Percentiles rank a stretch among this genome's conserved stretches.
Evolutionary conservation across 805 yeast species (phyloP).

Genomic region (Brettanomyces bruxellensis): DNA sequence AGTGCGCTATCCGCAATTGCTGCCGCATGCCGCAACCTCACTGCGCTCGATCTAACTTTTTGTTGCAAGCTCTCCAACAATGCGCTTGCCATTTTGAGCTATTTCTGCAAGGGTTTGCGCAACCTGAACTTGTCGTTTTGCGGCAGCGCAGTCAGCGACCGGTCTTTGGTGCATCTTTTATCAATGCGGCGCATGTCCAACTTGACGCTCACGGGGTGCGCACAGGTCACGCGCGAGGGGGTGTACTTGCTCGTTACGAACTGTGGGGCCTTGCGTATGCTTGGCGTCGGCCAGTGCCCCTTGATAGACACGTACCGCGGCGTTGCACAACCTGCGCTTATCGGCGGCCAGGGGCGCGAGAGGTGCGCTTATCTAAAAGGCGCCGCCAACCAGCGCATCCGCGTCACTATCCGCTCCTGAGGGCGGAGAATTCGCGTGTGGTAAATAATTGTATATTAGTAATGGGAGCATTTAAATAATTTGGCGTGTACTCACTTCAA

Average conservation of each 20-base stretch:
- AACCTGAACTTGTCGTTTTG: slow-evolving; percentile 59
- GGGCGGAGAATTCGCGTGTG: no score
- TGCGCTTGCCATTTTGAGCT: slow-evolving; percentile 54
- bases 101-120: slow-evolving; percentile 52
- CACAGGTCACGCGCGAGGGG: slow-evolving; percentile 70
- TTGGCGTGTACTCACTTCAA: neutral
- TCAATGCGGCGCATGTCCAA: slow-evolving; percentile 40
- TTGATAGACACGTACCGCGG: slow-evolving; percentile 59
- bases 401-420: no score
- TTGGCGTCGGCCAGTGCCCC: slow-evolving; percentile 66
- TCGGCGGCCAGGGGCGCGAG: no score
- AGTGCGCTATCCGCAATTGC: slow-evolving; percentile 54
- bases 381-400: no score
- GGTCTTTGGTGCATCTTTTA: slow-evolving; percentile 53
- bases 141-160: slow-evolving; percentile 73
- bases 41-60: slow-evolving; percentile 53
- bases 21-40: slow-evolving; percentile 49
- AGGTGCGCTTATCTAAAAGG: no score
- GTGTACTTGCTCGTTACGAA: slow-evolving; percentile 58
- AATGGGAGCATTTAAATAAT: neutral
- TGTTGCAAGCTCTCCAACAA: slow-evolving; percentile 70
- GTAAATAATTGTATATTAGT: no score
- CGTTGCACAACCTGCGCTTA: slow-evolving; percentile 21
- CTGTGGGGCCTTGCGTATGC: slow-evolving; percentile 37
- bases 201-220: slow-evolving; percentile 57